These are phyloP conservation scores for Brassica rapa DNA, from an alignment of 345 rosid genomes.

Conservation along the genomic window DNA sequence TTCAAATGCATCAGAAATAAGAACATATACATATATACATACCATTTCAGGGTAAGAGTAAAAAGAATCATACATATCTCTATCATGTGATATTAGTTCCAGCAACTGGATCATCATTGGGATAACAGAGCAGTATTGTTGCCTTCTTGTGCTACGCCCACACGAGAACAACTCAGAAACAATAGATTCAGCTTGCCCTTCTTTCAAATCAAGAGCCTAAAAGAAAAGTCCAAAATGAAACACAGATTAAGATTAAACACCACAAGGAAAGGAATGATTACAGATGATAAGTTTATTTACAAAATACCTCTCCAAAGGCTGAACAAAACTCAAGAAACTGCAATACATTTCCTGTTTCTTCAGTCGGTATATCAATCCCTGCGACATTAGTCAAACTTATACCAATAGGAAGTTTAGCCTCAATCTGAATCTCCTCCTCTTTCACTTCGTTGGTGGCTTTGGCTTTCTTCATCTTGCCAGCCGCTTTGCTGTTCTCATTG, in stretches of 20 bases:
- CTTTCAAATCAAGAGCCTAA: slow-evolving; percentile 67
- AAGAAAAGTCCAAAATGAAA: not conserved
- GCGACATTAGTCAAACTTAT: slow-evolving; percentile 50
- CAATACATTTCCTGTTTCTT: slow-evolving; percentile 62
- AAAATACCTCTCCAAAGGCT: slow-evolving; percentile 68
- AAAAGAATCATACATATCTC: slow-evolving; percentile 49
- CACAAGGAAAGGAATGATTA: not conserved
- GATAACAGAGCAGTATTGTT: slow-evolving; percentile 48
- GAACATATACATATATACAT: not conserved
- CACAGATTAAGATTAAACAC: not conserved
- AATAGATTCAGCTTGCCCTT: slow-evolving; percentile 68
- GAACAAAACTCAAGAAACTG: slow-evolving; percentile 80
- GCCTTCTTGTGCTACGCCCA: slow-evolving; percentile 51
- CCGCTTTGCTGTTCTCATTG: slow-evolving; percentile 2
- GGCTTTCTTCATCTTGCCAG: slow-evolving; percentile 13
- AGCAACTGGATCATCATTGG: slow-evolving; percentile 60
- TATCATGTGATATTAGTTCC: slow-evolving; percentile 53
- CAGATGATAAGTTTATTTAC: not conserved
- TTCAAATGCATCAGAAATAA: slow-evolving; percentile 4
- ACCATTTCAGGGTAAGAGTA: not conserved
- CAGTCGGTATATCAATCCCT: slow-evolving; percentile 56
- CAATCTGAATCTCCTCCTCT: slow-evolving; percentile 41
- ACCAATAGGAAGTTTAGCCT: slow-evolving; percentile 56
- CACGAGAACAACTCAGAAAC: slow-evolving; percentile 53
- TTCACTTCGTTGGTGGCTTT: slow-evolving; percentile 5